Evolutionary conservation across 768 basidiomycete species (phyloP), one percentile per base, ranked within the genome.

Genomic region (Dentipellis sp.): DNA sequence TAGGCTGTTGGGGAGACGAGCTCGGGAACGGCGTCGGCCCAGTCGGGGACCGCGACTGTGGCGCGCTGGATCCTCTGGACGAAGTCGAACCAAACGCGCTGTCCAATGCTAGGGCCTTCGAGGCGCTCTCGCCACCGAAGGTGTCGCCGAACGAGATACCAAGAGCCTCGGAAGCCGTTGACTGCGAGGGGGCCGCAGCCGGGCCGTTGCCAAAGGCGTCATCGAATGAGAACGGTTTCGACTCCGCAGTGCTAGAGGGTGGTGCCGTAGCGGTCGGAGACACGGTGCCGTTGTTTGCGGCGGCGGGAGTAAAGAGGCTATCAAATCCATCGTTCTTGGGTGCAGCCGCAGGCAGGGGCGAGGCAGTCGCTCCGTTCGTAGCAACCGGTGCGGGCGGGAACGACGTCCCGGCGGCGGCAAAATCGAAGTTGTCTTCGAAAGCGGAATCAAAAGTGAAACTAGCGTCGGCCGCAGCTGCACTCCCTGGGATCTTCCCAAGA

Each of bases 401-500:
- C 10, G 34, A 11, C 19, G 35, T 45, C 11, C 23, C 23, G 7
- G 77, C 74, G 49, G 71, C 64, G 11, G 58, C 62, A 55, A 84
- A 85, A 67, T 89, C 86, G 64, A 90, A 89, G 57, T 79, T 75
- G 60, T 82, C 80, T 21, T 82, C 82, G 59, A 84, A 83, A 16
- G 71, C 79, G 47, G 80, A 73, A 54, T 86, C 86, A 55, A 91
- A 90, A 3, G 82, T 75, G 61, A 88, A 81, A 21, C 69, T 64
- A 7, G 71, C 67, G 59, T 62, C 63, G 35, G 69, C 62, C 29
- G 29, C 6, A 6, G 78, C 63, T 10, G 65, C 45, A 3, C 69
- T 46, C 4, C 68, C 64, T 38, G 80, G 68, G 19, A 80, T 70
- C 58, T 78, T 81, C 16, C 82, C 79, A 65, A 91, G 75, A 0